Evolutionary conservation across 805 yeast species (phyloP), one percentile per base, ranked within the genome.

Genomic region (Candida sakaeoensis): DNA sequence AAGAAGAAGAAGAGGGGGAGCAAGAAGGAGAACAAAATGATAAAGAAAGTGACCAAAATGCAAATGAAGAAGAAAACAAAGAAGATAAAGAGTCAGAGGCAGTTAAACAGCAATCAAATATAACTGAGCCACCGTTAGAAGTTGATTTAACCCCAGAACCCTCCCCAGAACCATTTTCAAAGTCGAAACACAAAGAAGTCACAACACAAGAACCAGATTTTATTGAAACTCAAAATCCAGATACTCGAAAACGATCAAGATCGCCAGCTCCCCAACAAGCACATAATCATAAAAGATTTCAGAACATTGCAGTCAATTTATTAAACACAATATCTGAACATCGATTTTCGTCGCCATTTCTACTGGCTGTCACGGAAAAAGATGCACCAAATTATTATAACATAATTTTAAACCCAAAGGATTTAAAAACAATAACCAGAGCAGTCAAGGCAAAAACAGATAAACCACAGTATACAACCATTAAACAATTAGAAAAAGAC

Each of bases 381-480:
- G 85, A 77, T 39, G 91, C 89, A 5, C 87, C 85, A 2, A 75
- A 80, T 36, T 86, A 86, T 54, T 72, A 77, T 51, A 67, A 74
- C 15, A 61, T 83, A 24, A 75, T 85, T 10, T 68, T 74, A 45
- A 64, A 70, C 19, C 93, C 95, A 0, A 75, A 76, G 17, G 91
- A 86, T 55, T 58, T 85, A 46, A 81, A 83, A 51, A 75, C 79
- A 5, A 76, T 86, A 29, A 68, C 74, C 44, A 69, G 70, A 33
- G 71, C 68, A 48, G 71, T 85, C 21, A 79, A 79, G 45, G 60
- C 49, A 53, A 69, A 66, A 39, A 45, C 47, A 1, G 58, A 54
- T 9, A 53, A 56, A 6, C 63, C 68, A 1, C 54, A 48, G 17
- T 78, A 77, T 37, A 81, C 80, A 0, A 68, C 72, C 40, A 73